Conservation (phyloP, 2,329 filamentous ascomycete genomes). For the Eutypella sp. region DNA sequence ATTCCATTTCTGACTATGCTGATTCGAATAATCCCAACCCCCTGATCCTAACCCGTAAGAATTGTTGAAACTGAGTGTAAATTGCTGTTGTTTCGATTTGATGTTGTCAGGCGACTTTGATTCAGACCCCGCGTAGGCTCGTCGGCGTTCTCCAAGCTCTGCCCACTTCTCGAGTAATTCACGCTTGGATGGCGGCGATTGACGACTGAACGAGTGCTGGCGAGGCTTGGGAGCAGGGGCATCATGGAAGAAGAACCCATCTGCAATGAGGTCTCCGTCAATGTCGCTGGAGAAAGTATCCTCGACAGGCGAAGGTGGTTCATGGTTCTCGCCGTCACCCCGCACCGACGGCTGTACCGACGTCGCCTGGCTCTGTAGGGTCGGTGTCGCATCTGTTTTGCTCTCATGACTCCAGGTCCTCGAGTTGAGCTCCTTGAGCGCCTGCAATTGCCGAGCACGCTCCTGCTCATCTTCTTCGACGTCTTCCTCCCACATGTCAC, state of each 20-base stretch:
- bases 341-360: slow-evolving; percentile 38
- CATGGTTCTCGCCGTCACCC: slow-evolving; percentile 35
- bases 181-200: slow-evolving; percentile 64
- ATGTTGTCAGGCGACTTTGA: slow-evolving; percentile 42
- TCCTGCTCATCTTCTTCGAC: slow-evolving; percentile 69
- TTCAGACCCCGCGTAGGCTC: slow-evolving; percentile 55
- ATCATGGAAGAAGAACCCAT: slow-evolving; percentile 72
- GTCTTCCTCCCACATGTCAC: slow-evolving; percentile 95
- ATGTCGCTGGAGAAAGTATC: slow-evolving; percentile 42
- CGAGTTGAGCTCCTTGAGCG: slow-evolving; percentile 63
- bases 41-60: slow-evolving; percentile 31
- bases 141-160: slow-evolving; percentile 76
- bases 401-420: slow-evolving; percentile 77
- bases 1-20: slow-evolving; percentile 33
- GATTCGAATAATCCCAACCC: slow-evolving; percentile 39
- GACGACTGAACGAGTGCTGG: slow-evolving; percentile 39
- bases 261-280: slow-evolving; percentile 61
- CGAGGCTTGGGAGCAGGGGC: slow-evolving; percentile 37
- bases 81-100: slow-evolving; percentile 44
- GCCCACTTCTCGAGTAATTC: slow-evolving; percentile 77
- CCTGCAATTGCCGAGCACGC: slow-evolving; percentile 52
- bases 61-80: slow-evolving; percentile 32
- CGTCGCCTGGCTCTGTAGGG: slow-evolving; percentile 37
- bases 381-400: slow-evolving; percentile 37
- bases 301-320: slow-evolving; percentile 27